These are phyloP conservation scores for Sordariomycetes sp. DNA, from an alignment of 2,329 filamentous ascomycete genomes.

Conservation along the genomic window DNA sequence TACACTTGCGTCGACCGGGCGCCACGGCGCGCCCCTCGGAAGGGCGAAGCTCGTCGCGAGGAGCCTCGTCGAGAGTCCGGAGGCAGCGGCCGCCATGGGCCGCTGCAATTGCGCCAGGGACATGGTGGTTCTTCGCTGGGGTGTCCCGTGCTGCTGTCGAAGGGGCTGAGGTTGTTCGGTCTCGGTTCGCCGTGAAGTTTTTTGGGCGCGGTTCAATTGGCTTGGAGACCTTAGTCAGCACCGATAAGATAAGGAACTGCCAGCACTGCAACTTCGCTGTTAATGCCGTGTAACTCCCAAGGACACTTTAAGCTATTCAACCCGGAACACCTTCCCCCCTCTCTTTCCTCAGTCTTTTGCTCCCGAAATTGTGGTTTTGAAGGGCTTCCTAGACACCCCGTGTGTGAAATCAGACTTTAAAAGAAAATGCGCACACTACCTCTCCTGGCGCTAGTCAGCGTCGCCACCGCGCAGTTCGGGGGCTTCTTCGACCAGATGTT, in stretches of 20 bases:
- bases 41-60: conserved; percentile 6
- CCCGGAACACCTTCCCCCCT: neutral
- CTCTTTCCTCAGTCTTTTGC: neutral
- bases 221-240: neutral
- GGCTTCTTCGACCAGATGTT: conserved; percentile 99
- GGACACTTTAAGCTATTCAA: neutral
- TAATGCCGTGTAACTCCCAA: neutral
- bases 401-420: neutral
- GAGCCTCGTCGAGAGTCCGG: conserved; percentile 13
- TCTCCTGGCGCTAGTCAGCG: conserved; percentile 39
- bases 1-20: conserved; percentile 4
- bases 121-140: conserved; percentile 18
- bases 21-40: neutral
- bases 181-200: neutral
- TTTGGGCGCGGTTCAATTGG: neutral
- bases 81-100: conserved; percentile 30
- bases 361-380: neutral
- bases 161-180: neutral
- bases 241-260: conserved; percentile 5
- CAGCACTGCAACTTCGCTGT: conserved; percentile 3
- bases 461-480: conserved; percentile 67
- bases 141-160: neutral
- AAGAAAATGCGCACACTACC: neutral
- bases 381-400: neutral
- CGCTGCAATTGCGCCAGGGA: conserved; percentile 34